Base-by-base conservation (phyloP, 805 yeast species). In the Saccharomycopsis guyanensis region DNA sequence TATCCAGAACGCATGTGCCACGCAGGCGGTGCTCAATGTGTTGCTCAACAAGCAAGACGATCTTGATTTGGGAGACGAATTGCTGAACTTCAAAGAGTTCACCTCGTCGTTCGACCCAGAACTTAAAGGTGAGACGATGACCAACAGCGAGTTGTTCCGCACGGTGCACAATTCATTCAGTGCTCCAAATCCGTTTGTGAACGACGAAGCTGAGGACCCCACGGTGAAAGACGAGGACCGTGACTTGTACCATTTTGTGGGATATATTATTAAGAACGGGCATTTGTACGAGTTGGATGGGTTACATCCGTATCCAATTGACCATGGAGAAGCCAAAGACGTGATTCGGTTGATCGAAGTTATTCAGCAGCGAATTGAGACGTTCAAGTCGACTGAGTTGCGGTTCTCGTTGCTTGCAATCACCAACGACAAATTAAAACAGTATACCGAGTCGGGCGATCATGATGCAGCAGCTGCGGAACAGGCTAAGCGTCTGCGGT, bases 1-100 rank as follows among this genome's bases (percentile, higher is more conserved):
- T 23, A 76, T 79, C 45, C 78, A 76, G 54, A 79, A 80, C 55
- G 85, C 86, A 2, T 80, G 86, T 60, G 86, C 82, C n/a, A 80
- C 86, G 1, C 83, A 76, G 55, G 86, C 86, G 0, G 80, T 80
- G 19, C 63, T 80, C 47, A 76, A 78, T 46, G 63, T 78, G 6
- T 60, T 80, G 44, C 54, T 80, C 49, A 76, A 76, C 55, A 64
- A 67, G 43, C 56, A 55, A 0, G 63, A 60, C 15, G 58, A 53
- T 3, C 46, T 78, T 10, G 67, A 68, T 1, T 45, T 79, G 3
- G 86, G 86, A 1, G 59, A 59, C 0, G 75, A 72, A 31, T 62
- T 80, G 47, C 24, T 51, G 2, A 68, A 70, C 46, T 73, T 80
- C 58, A 68, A 68, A 49, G 61, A 62, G 43, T 80, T 80, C 57